Conservation (phyloP, 1,139 yeast genomes). For the Magnusiomyces suaveolens region DNA sequence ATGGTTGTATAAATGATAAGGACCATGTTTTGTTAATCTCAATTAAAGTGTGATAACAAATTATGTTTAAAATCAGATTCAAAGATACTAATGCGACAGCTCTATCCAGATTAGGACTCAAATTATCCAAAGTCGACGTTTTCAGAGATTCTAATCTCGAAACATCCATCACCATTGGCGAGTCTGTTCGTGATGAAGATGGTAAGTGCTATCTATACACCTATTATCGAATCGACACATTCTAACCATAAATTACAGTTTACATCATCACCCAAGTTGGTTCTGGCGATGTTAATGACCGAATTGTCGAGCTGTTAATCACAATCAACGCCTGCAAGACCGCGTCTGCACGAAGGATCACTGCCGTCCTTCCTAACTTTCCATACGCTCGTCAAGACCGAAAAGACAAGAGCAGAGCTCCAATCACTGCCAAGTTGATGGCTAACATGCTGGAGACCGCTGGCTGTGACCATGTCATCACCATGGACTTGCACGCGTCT, state of each 20-base stretch:
- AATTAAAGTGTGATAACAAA: no score
- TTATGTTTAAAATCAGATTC: no score
- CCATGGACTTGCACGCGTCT: slow-evolving; percentile 95
- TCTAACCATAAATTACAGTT: slow-evolving; percentile 24
- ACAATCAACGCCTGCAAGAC: slow-evolving; percentile 94
- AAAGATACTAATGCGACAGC: not conserved
- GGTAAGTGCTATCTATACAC: slow-evolving; percentile 16
- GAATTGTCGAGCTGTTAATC: slow-evolving; percentile 74
- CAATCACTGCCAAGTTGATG: slow-evolving; percentile 91
- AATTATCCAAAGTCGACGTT: slow-evolving; percentile 37
- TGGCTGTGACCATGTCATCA: slow-evolving; percentile 93
- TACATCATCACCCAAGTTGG: slow-evolving; percentile 85
- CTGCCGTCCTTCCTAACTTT: slow-evolving; percentile 90
- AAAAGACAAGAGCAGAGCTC: slow-evolving; percentile 93
- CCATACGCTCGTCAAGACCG: slow-evolving; percentile 97
- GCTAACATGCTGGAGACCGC: slow-evolving; percentile 94
- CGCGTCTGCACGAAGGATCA: slow-evolving; percentile 89
- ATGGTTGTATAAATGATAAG: no score
- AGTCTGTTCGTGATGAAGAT: slow-evolving; percentile 94
- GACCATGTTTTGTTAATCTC: no score
- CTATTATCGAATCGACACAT: not conserved
- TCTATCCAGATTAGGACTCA: slow-evolving; percentile 31
- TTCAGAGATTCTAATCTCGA: slow-evolving; percentile 54
- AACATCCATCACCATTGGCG: slow-evolving; percentile 86
- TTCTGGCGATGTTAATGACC: slow-evolving; percentile 80